phyloP scores from a whole-genome alignment of 169 alveolate genomes.

The Plasmodium vivax region DNA sequence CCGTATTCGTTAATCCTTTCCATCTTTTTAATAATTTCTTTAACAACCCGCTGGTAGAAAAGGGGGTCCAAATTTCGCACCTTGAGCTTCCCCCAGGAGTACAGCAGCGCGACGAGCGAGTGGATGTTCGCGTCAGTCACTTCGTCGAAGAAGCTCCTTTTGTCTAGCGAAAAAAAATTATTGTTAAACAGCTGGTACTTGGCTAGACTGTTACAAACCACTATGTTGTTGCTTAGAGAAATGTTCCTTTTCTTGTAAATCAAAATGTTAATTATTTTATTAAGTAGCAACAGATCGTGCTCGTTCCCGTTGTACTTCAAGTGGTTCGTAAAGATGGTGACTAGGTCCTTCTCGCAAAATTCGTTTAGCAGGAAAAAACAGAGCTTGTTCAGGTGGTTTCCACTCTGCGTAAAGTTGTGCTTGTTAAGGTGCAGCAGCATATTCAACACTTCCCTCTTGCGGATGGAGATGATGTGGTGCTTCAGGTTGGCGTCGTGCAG shows the following conservation, averaged over 20 bases:
- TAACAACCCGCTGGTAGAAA: constrained; percentile 19
- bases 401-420: constrained; percentile 17
- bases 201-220: constrained; percentile 31
- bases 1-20: constrained; percentile 70
- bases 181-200: constrained; percentile 41
- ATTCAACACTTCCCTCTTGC: constrained; percentile 32
- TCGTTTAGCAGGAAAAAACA: constrained; percentile 29
- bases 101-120: constrained; percentile 45
- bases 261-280: constrained; percentile 53
- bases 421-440: not conserved
- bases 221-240: constrained; percentile 32
- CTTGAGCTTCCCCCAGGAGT: constrained; percentile 57
- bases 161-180: constrained; percentile 42
- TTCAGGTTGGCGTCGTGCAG: constrained; percentile 10
- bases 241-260: constrained; percentile 44
- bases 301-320: constrained; percentile 8
- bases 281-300: constrained; percentile 18
- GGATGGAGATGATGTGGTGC: constrained; percentile 17
- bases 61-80: constrained; percentile 8
- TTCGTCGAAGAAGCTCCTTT: constrained; percentile 14
- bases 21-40: constrained; percentile 36
- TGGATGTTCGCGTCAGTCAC: constrained; percentile 31
- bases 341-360: constrained; percentile 36
- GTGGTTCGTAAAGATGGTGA: constrained; percentile 25
- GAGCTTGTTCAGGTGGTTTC: not conserved